Conservation (phyloP, 495 filamentous ascomycete species). For the Venustampulla echinocandica region DNA sequence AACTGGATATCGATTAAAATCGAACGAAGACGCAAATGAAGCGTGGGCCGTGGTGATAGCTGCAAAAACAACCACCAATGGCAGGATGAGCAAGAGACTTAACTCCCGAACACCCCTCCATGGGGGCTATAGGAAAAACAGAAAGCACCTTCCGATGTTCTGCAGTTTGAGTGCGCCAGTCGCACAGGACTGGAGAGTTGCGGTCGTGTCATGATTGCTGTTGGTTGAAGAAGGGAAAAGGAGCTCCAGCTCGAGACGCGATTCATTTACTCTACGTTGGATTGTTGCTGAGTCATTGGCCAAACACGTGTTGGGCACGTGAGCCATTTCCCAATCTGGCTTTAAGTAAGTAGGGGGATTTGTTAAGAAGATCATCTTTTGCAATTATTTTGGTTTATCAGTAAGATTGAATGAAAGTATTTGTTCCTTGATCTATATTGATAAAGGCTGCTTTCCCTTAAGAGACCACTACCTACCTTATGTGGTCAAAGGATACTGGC, state of each 20-base stretch:
- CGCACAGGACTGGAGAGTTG: slow-evolving; percentile 27
- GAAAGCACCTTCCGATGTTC: slow-evolving; percentile 32
- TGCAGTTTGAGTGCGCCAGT: slow-evolving; percentile 23
- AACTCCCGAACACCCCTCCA: slow-evolving; percentile 55
- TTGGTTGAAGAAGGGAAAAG: slow-evolving; percentile 12
- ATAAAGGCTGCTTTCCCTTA: no score
- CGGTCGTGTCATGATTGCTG: slow-evolving; percentile 21
- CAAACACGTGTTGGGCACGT: no score
- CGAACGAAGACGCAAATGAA: slow-evolving; percentile 12
- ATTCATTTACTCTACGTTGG: no score
- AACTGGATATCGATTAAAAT: slow-evolving; percentile 14
- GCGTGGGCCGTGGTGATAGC: slow-evolving; percentile 24
- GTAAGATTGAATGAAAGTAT: no score
- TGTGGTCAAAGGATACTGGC: no score
- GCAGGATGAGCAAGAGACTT: slow-evolving; percentile 32
- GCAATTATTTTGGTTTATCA: no score
- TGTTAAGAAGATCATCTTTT: no score
- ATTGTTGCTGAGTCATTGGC: no score
- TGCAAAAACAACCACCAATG: slow-evolving; percentile 27
- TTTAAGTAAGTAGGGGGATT: no score
- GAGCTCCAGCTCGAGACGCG: background rate
- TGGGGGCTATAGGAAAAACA: slow-evolving; percentile 59
- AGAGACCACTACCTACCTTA: no score
- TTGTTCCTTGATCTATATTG: no score
- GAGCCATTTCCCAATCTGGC: no score